phyloP scores from a whole-genome alignment of 1,284 basidiomycete species.

The Rhodotorula sp. region DNA sequence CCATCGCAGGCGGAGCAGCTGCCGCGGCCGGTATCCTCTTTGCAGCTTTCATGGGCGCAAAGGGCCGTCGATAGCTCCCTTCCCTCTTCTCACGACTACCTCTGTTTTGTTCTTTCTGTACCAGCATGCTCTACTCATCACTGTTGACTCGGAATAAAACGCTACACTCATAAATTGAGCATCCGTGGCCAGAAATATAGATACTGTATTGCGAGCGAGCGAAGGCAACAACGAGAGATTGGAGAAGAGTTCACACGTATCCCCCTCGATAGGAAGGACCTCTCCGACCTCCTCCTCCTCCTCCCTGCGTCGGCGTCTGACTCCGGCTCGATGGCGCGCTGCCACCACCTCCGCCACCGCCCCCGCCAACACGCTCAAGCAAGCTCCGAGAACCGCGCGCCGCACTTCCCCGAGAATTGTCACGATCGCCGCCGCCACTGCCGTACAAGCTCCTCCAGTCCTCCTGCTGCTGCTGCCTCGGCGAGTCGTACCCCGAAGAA shows the following conservation, averaged over 20 bases:
- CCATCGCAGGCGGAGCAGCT: slow-evolving; percentile 82
- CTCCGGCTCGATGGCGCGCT: not conserved
- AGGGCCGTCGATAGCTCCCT: slow-evolving; percentile 17
- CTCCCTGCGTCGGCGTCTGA: not conserved
- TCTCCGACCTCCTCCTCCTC: not conserved
- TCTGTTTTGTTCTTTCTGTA: not conserved
- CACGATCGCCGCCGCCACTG: not conserved
- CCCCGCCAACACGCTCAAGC: not conserved
- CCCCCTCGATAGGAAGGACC: slow-evolving; percentile 2
- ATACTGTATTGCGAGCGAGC: not conserved
- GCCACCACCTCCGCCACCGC: not conserved
- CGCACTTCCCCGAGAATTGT: not conserved
- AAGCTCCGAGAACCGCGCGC: not conserved
- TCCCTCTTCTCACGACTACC: too few relatives aligned
- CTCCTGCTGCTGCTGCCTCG: not conserved
- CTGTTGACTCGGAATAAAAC: too few relatives aligned
- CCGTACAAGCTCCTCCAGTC: slow-evolving; percentile 8
- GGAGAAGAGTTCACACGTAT: not conserved
- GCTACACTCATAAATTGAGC: not conserved
- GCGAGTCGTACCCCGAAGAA: slow-evolving; percentile 9
- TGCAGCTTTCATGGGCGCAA: slow-evolving; percentile 60
- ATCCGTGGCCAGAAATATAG: not conserved
- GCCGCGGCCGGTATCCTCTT: slow-evolving; percentile 79
- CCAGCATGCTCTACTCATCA: too few relatives aligned
- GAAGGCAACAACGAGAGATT: not conserved